Conservation (phyloP, 2,329 filamentous ascomycete species). For the Alternaria burnsii region DNA sequence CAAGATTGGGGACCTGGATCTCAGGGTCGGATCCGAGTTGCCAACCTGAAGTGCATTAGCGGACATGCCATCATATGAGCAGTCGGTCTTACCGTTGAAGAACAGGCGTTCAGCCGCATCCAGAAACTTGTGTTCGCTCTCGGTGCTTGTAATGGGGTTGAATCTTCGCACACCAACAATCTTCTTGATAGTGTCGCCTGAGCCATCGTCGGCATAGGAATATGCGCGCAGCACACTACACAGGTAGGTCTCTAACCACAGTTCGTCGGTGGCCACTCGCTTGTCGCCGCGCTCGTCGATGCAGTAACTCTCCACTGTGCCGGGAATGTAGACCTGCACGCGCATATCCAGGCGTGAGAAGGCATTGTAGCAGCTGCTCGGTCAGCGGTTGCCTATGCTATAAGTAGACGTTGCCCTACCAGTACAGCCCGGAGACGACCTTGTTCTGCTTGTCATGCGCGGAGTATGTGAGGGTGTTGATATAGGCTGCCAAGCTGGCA, state of each 20-base stretch:
- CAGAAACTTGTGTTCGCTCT: slow-evolving; percentile 94
- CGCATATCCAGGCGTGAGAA: slow-evolving; percentile 98
- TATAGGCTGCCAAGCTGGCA: slow-evolving; percentile 94
- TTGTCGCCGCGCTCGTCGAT: slow-evolving; percentile 97
- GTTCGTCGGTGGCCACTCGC: slow-evolving; percentile 86
- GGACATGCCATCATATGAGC: not conserved
- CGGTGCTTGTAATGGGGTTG: slow-evolving; percentile 98
- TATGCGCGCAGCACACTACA: slow-evolving; percentile 95
- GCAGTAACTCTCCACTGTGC: slow-evolving; percentile 95
- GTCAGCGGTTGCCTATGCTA: slow-evolving; percentile 37
- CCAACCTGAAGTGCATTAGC: slow-evolving; percentile 66
- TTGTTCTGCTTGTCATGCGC: slow-evolving; percentile 85
- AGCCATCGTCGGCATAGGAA: slow-evolving; percentile 94
- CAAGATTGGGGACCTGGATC: slow-evolving; percentile 95
- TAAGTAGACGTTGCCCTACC: slow-evolving; percentile 62
- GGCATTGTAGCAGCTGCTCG: slow-evolving; percentile 88
- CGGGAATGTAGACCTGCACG: slow-evolving; percentile 95
- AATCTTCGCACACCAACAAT: slow-evolving; percentile 97
- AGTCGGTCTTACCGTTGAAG: slow-evolving; percentile 73
- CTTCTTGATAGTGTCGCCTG: slow-evolving; percentile 92
- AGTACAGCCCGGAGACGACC: slow-evolving; percentile 93
- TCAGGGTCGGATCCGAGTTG: slow-evolving; percentile 96
- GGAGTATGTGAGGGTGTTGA: slow-evolving; percentile 95
- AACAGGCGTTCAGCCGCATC: slow-evolving; percentile 94
- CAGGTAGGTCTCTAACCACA: slow-evolving; percentile 97